Conservation (phyloP, 805 yeast genomes). For the Lachancea nothofagi region DNA sequence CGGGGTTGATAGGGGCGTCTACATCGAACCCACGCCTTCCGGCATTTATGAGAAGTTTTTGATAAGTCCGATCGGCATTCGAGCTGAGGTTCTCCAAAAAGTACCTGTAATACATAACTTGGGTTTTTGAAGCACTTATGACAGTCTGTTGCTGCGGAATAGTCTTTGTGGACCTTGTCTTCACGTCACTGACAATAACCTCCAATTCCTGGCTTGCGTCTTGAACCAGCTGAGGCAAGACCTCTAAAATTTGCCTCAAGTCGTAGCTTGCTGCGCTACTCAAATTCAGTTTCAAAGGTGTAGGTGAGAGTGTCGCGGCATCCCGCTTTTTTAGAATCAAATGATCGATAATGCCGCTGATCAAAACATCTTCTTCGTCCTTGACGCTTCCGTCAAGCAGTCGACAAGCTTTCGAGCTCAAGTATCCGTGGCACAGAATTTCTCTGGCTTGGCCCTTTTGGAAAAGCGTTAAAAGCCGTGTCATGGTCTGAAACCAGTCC, state of each 20-base stretch:
- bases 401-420: conserved; percentile 30
- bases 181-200: conserved; percentile 49
- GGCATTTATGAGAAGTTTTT: conserved; percentile 43
- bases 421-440: conserved; percentile 48
- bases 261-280: conserved; percentile 4
- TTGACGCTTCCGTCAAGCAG: conserved; percentile 12
- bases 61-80: conserved; percentile 33
- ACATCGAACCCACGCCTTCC: conserved; percentile 42
- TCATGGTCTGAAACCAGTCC: conserved; percentile 40
- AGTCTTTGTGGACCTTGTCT: conserved; percentile 45
- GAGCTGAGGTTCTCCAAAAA: conserved; percentile 39
- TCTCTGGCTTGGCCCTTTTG: conserved; percentile 55
- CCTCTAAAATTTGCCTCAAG: conserved; percentile 18
- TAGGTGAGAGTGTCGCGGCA: conserved; percentile 1
- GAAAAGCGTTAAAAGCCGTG: conserved; percentile 40
- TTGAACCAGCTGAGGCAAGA: not conserved
- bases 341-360: conserved; percentile 64
- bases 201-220: conserved; percentile 12
- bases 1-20: conserved; percentile 43
- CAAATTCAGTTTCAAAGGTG: conserved; percentile 2
- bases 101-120: conserved; percentile 53
- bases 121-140: conserved; percentile 45
- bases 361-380: conserved; percentile 35
- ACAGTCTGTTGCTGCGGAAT: conserved; percentile 50
- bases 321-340: conserved; percentile 22